These are phyloP conservation scores for Boletus barrowsii DNA, from an alignment of 768 basidiomycete species.

Conservation along the genomic window DNA sequence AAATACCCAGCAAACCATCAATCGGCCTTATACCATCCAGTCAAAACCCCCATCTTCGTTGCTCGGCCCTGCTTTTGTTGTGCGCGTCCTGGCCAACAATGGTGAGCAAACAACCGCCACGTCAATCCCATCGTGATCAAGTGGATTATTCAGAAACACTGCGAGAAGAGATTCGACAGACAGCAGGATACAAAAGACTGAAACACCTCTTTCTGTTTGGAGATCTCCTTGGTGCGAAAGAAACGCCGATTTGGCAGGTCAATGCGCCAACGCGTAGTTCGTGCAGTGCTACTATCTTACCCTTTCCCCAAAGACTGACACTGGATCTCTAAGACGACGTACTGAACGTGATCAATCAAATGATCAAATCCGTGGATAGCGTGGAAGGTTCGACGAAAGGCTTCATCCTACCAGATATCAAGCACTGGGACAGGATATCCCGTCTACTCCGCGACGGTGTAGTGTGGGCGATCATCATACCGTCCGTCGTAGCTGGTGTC, in stretches of 20 bases:
- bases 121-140: background rate
- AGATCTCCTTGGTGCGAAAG: background rate
- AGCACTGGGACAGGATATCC: slow-evolving; percentile 1
- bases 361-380: slow-evolving; percentile 5
- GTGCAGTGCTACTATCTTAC: background rate
- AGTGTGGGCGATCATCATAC: slow-evolving; percentile 1
- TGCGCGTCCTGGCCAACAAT: slow-evolving; percentile 5
- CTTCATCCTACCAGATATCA: slow-evolving; percentile 2
- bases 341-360: slow-evolving; percentile 2
- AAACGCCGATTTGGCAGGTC: slow-evolving; percentile 5
- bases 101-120: background rate
- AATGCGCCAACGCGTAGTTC: background rate
- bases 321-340: background rate
- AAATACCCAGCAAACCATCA: background rate
- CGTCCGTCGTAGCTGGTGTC: background rate
- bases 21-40: background rate
- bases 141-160: slow-evolving; percentile 9
- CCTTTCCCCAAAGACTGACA: background rate
- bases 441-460: slow-evolving; percentile 1
- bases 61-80: slow-evolving; percentile 1
- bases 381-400: slow-evolving; percentile 4
- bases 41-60: slow-evolving; percentile 1
- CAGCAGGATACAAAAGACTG: slow-evolving; percentile 9
- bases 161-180: slow-evolving; percentile 18
- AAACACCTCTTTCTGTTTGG: slow-evolving; percentile 15